Conservation (phyloP, 805 yeast genomes). For the Blastobotrys muscicola region DNA sequence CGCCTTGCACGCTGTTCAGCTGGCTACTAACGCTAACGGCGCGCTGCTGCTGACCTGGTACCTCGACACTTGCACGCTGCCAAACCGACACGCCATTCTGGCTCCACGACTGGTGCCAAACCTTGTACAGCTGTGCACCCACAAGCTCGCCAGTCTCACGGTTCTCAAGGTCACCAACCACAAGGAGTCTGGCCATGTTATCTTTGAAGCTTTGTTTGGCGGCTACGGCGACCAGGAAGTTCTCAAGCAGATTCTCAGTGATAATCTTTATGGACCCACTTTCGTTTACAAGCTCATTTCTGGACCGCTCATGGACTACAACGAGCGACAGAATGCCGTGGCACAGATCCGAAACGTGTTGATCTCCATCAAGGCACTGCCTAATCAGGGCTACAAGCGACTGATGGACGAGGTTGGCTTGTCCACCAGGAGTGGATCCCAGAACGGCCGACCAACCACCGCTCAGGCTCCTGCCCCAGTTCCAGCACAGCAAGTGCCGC, state of each 20-base stretch:
- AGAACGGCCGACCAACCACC: constrained; percentile 4
- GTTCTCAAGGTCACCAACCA: constrained; percentile 67
- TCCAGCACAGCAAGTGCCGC: neutral
- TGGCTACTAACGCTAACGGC: constrained; percentile 80
- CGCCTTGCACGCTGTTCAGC: constrained; percentile 63
- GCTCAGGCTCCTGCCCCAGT: neutral
- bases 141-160: constrained; percentile 77
- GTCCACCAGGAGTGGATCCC: constrained; percentile 6
- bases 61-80: constrained; percentile 68
- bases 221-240: constrained; percentile 32
- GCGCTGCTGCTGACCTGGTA: constrained; percentile 88
- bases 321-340: constrained; percentile 47
- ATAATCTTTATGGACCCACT: constrained; percentile 59
- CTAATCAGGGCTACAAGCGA: constrained; percentile 68
- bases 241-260: constrained; percentile 54
- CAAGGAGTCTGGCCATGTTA: constrained; percentile 50
- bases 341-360: constrained; percentile 55
- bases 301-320: constrained; percentile 52
- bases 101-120: constrained; percentile 54
- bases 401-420: constrained; percentile 89
- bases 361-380: constrained; percentile 43
- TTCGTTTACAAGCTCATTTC: constrained; percentile 74
- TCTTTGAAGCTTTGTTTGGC: constrained; percentile 54
- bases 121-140: constrained; percentile 57
- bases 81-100: constrained; percentile 56